Percentiles rank a stretch among this genome's conserved stretches.
phyloP scores from a whole-genome alignment of 176 grass and related monocot genomes.

The Pontederia crassipes region DNA sequence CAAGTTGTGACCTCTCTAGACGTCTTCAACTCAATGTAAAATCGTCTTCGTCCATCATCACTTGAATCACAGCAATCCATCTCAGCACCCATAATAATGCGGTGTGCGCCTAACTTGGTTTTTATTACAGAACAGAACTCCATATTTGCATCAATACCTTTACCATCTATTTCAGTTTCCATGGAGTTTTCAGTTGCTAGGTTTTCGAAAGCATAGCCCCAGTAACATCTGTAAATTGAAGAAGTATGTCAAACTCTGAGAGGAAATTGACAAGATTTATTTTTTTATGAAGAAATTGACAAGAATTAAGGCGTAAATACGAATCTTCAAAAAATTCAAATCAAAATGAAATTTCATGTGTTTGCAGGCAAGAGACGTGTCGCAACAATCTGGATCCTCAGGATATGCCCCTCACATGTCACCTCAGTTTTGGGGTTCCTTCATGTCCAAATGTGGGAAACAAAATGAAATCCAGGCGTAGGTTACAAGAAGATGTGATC shows the following conservation, averaged over 20 bases:
- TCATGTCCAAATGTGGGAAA: no score
- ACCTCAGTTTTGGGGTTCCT: no score
- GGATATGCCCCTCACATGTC: no score
- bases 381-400: no score
- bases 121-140: slow-evolving; percentile 96
- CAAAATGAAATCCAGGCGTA: no score
- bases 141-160: slow-evolving; percentile 94
- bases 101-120: slow-evolving; percentile 95
- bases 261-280: not conserved
- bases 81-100: slow-evolving; percentile 97
- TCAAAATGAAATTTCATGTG: not conserved
- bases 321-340: not conserved
- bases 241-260: slow-evolving; percentile 9
- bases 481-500: no score
- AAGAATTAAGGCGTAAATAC: not conserved
- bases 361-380: not conserved
- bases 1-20: slow-evolving; percentile 62
- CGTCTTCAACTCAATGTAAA: slow-evolving; percentile 97
- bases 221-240: slow-evolving; percentile 59
- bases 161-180: slow-evolving; percentile 43
- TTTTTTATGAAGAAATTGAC: slow-evolving; percentile 3
- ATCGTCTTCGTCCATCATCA: slow-evolving; percentile 73
- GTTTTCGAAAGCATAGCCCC: slow-evolving; percentile 98
- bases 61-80: slow-evolving; percentile 99
- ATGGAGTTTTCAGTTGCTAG: slow-evolving; percentile 84